phyloP scores from a whole-genome alignment of 805 yeast species.

The Peterozyma xylosa region DNA sequence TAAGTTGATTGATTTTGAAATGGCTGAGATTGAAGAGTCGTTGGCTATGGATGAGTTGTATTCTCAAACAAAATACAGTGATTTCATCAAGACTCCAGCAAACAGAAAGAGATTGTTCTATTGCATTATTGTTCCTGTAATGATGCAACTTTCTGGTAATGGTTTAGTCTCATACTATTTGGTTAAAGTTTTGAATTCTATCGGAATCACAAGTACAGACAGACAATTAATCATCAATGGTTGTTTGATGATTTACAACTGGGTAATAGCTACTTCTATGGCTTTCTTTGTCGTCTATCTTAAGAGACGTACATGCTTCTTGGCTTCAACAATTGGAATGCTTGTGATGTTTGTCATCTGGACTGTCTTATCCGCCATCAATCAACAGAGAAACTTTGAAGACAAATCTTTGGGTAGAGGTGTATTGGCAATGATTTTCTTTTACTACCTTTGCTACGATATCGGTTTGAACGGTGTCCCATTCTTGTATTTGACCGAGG shows the following conservation, averaged over 20 bases:
- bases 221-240: conserved; percentile 44
- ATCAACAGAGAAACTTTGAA: conserved; percentile 31
- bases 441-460: conserved; percentile 34
- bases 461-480: conserved; percentile 38
- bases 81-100: conserved; percentile 26
- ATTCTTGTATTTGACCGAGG: conserved; percentile 36
- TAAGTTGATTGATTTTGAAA: conserved; percentile 26
- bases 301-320: conserved; percentile 29
- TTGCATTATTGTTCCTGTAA: conserved; percentile 19
- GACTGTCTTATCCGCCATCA: conserved; percentile 39
- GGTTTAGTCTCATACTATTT: conserved; percentile 41
- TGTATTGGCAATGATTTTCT: conserved; percentile 43
- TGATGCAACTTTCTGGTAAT: conserved; percentile 36
- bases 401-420: conserved; percentile 34
- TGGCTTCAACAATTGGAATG: conserved; percentile 28
- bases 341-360: conserved; percentile 29
- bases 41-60: conserved; percentile 27
- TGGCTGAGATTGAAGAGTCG: conserved; percentile 28
- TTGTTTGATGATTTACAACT: conserved; percentile 40
- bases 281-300: conserved; percentile 20
- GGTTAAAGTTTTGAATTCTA: conserved; percentile 38
- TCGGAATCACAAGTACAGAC: conserved; percentile 41
- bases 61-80: conserved; percentile 24
- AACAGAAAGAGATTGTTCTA: conserved; percentile 31
- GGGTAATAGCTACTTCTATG: conserved; percentile 23